phyloP scores from a whole-genome alignment of 108 stramenopile species.

The Cyclotella choctawhatcheeana region DNA sequence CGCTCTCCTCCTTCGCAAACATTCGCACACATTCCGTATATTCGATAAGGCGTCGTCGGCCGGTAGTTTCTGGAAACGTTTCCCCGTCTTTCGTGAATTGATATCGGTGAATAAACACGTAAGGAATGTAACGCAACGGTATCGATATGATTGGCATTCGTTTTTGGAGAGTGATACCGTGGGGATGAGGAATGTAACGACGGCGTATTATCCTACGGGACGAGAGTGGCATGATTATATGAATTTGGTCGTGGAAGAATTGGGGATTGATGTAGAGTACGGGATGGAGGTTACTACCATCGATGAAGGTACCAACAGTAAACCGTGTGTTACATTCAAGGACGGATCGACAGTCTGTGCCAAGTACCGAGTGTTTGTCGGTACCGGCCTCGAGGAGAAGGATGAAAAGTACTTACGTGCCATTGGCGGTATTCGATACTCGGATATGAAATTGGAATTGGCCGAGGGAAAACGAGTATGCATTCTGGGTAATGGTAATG shows the following conservation, averaged over 20 bases:
- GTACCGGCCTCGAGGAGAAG: not conserved
- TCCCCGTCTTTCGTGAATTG: not conserved
- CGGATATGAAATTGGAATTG: not conserved
- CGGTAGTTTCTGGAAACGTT: not conserved
- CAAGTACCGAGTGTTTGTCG: not conserved
- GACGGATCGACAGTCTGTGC: not conserved
- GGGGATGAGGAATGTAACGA: not conserved
- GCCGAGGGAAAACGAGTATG: not conserved
- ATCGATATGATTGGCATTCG: not conserved
- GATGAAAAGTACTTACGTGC: not conserved
- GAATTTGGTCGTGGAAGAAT: not conserved
- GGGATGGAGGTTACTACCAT: not conserved
- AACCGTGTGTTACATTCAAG: not conserved
- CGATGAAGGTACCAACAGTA: not conserved
- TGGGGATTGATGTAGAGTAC: not conserved
- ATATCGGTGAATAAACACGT: not conserved
- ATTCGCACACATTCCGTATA: not conserved
- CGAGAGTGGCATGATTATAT: not conserved
- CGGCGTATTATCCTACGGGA: not conserved
- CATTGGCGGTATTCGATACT: not conserved
- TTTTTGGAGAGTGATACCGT: not conserved
- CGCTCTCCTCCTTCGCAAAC: not conserved
- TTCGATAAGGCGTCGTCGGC: not conserved
- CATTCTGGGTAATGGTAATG: not conserved
- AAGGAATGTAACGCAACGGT: not conserved